phyloP scores from a whole-genome alignment of 2,329 filamentous ascomycete genomes.

The Pestalotiopsis sp. region DNA sequence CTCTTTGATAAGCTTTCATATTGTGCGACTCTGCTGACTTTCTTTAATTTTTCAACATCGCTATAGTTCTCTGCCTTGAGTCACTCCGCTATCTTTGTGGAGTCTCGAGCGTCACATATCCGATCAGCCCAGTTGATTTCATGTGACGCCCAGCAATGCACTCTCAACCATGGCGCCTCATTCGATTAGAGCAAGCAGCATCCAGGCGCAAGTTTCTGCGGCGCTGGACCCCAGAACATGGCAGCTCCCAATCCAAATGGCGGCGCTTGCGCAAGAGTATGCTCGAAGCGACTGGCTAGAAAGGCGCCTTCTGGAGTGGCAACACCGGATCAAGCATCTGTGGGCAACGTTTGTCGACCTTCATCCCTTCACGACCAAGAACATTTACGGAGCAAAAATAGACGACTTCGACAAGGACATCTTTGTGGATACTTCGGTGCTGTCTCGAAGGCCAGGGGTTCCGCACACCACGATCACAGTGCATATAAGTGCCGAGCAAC shows the following conservation, averaged over 20 bases:
- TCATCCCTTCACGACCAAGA: background rate
- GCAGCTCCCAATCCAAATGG: background rate
- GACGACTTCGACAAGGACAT: constrained; percentile 3
- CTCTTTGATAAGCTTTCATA: too few species aligned
- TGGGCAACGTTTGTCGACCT: background rate
- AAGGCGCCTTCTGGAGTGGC: background rate
- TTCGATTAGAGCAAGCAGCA: too few species aligned
- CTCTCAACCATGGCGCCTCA: background rate
- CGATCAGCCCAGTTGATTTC: background rate
- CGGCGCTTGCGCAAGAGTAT: background rate
- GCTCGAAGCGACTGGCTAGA: background rate
- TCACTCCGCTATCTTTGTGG: too few species aligned
- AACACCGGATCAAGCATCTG: background rate
- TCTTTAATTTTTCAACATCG: too few species aligned
- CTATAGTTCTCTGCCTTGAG: too few species aligned
- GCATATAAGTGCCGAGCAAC: background rate
- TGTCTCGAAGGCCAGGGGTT: background rate
- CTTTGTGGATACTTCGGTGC: background rate
- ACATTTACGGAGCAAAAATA: background rate
- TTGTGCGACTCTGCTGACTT: too few species aligned
- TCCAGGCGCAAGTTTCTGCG: background rate
- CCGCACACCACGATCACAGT: background rate
- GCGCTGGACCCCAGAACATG: background rate
- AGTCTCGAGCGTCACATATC: too few species aligned
- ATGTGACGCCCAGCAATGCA: background rate